Evolutionary conservation across 345 rosid species (phyloP), one percentile per base, ranked within the genome.

Genomic region (Ailanthus altissimus): DNA sequence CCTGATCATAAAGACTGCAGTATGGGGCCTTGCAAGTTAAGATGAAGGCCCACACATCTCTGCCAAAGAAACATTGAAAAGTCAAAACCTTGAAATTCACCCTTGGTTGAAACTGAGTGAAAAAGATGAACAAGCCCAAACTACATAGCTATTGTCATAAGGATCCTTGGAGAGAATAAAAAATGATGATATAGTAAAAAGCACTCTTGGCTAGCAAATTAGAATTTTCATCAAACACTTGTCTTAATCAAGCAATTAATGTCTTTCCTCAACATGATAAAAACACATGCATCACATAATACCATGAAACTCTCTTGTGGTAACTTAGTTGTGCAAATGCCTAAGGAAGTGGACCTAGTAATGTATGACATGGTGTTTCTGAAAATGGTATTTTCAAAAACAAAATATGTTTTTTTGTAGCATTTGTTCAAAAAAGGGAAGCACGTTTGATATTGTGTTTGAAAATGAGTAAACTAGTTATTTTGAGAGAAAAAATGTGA

Each of bases 31-130:
- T 91, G 91, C 98, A 89, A 70, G 94, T 93, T 83, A 88, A 86
- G 45, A 96, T 83, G 83, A 96, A 96, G 51, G 99, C 97, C 99
- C 99, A 96, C 21, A 93, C 95, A 89, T 96, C 98, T 84, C 98
- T 96, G 94, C 75, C 76, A 78, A 82, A 72, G 75, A 79, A 75
- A 73, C 67, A 67, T 23, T 65, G 6, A 78, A 40, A 77, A 59
- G 79, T 85, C 61, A 82, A 65, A 65, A 47, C 26, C 57, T 36
- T 40, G 43, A 76, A 59, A 67, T 16, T 78, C 26, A 73, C 46
- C 58, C 77, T 51, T 68, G 26, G 54, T 54, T 23, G 64, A 69
- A 69, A 77, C 20, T 36, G 25, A 49, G 23, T 28, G 7, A 23
- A 63, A 67, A 56, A 43, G 23, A 45, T 32, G 18, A 68, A 75